phyloP scores from a whole-genome alignment of 441 rosid genomes.

The Raphanus hybrid region DNA sequence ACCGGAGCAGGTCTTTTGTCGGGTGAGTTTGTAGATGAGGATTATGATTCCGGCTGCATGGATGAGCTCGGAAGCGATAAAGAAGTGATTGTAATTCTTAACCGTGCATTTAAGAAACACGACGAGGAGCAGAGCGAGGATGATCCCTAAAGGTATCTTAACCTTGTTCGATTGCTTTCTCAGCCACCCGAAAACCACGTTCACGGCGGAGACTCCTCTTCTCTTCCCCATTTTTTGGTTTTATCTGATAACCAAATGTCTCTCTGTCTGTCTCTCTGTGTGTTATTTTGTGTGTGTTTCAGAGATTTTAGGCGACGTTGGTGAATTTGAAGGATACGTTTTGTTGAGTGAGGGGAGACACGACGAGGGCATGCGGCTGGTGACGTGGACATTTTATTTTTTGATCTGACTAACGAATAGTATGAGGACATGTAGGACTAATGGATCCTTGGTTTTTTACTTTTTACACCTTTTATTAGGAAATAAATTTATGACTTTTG shows the following conservation, averaged over 20 bases:
- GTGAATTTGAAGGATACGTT: constrained; percentile 34
- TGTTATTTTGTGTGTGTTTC: constrained; percentile 8
- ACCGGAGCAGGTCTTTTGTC: constrained; percentile 79
- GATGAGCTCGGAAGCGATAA: constrained; percentile 66
- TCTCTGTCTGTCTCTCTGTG: not conserved
- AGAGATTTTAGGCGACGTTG: constrained; percentile 38
- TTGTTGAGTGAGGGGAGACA: constrained; percentile 42
- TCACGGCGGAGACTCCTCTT: constrained; percentile 55
- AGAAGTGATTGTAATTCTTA: constrained; percentile 54
- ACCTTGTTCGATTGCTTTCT: constrained; percentile 62
- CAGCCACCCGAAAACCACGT: constrained; percentile 52
- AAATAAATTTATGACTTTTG: too few species aligned
- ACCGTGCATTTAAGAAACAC: constrained; percentile 51
- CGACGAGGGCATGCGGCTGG: constrained; percentile 51
- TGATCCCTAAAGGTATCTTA: constrained; percentile 51
- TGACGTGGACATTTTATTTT: constrained; percentile 37
- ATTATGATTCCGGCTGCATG: constrained; percentile 75
- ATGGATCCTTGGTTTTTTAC: not conserved
- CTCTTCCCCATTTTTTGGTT: constrained; percentile 58
- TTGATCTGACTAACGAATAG: constrained; percentile 16
- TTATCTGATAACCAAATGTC: not conserved
- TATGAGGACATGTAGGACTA: not conserved
- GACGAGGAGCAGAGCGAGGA: constrained; percentile 41
- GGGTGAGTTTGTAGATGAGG: constrained; percentile 75
- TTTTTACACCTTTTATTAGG: not conserved